These are phyloP conservation scores for Persicaria maculosa DNA, from an alignment of 148 eudicot species.

Conservation along the genomic window DNA sequence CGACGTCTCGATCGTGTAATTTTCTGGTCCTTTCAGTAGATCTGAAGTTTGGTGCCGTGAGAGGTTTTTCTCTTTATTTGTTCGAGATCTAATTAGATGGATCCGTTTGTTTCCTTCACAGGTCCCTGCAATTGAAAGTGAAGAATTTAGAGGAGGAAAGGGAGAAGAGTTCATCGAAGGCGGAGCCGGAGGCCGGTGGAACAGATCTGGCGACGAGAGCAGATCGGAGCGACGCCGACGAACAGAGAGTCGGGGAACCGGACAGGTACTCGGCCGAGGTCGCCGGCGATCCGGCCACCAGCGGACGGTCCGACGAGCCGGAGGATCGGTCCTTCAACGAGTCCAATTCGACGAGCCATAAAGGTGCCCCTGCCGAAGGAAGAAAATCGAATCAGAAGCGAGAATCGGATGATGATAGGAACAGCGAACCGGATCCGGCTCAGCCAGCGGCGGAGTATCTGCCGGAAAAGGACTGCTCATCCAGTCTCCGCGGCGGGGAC, in stretches of 20 bases:
- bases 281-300: constrained; percentile 7
- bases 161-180: constrained; percentile 22
- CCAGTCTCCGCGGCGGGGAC: constrained; percentile 32
- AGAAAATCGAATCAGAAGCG: constrained; percentile 15
- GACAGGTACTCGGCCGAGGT: constrained; percentile 11
- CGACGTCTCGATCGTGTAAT: constrained; percentile 67
- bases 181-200: constrained; percentile 6
- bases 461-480: constrained; percentile 23
- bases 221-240: constrained; percentile 13
- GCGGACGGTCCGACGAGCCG: constrained; percentile 2
- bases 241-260: constrained; percentile 12
- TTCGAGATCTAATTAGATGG: constrained; percentile 28
- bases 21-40: background rate
- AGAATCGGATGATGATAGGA: constrained; percentile 7
- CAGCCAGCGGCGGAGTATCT: constrained; percentile 17
- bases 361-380: background rate
- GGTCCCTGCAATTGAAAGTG: constrained; percentile 71
- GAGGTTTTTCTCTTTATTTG: background rate
- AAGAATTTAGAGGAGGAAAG: constrained; percentile 56
- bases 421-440: constrained; percentile 15
- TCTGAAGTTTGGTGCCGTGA: background rate
- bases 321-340: constrained; percentile 8
- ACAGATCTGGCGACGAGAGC: constrained; percentile 18
- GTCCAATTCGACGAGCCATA: constrained; percentile 20
- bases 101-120: constrained; percentile 15